Evolutionary conservation across 148 eudicot species (phyloP), one percentile per base, ranked within the genome.

Genomic region (Hydrangea macrophylla): DNA sequence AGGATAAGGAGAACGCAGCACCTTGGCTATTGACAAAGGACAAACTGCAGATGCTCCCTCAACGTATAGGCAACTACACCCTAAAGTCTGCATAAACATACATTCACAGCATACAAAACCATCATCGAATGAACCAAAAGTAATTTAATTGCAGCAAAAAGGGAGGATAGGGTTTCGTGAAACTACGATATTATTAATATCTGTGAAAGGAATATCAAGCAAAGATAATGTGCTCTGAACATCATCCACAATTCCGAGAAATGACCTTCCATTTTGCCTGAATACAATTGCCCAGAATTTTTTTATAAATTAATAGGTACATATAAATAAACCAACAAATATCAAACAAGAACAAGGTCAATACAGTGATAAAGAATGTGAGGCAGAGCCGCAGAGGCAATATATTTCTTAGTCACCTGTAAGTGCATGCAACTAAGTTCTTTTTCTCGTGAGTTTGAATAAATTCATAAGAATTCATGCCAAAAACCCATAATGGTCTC

Each of bases 21-120:
- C 98, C 96, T 90, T 92, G 64, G 98, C 98, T 72, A 92, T 83
- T 48, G 98, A 88, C 67, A 78, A 63, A 50, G 98, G 96, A 83
- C 76, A 86, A 67, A 73, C 75, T 44, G 87, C 94, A 74, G 98
- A 88, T 60, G 84, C 98, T 28, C 94, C 98, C 82, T 88, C 96
- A 59, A 93, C 77, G 68, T 82, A 88, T 50, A 93, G 70, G 79
- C 86, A 81, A 24, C 73, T 55, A 48, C 6, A 25, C 58, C 90
- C 87, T 22, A 67, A 78, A 62, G 72, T 76, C 98, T 93, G 82
- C 76, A 74, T 60, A 60, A 70, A 39, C 72, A 75, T 68, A 58
- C 60, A 55, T 15, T 27, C 31, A 77, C 44, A 22, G 57, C 50
- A 5, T 45, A 70, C 48, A 68, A 55, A 20, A 28, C 48, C 50